These are phyloP conservation scores for Diaporthe eres DNA, from an alignment of 2,329 filamentous ascomycete species.

Conservation along the genomic window DNA sequence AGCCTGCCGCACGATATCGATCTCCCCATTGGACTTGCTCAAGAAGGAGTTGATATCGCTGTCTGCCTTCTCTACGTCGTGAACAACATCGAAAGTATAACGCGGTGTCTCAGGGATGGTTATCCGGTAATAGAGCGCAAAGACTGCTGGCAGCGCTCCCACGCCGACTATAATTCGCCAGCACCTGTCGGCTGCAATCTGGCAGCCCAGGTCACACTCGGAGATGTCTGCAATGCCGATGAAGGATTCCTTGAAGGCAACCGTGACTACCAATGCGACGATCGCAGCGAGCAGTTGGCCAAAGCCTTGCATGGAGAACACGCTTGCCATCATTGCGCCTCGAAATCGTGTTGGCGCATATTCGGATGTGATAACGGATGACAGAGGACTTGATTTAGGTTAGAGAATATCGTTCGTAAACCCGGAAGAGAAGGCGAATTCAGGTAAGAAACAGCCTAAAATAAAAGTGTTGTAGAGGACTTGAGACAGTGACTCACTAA, in stretches of 20 bases:
- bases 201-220: constrained; percentile 73
- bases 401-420: not conserved
- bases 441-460: no score
- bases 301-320: constrained; percentile 88
- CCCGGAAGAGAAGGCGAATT: no score
- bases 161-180: constrained; percentile 88
- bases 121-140: constrained; percentile 87
- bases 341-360: constrained; percentile 87
- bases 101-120: constrained; percentile 82
- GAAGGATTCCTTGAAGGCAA: constrained; percentile 71
- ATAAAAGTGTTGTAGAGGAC: no score
- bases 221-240: constrained; percentile 55
- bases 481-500: constrained; percentile 59
- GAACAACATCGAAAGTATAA: constrained; percentile 82
- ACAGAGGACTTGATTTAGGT: constrained; percentile 68
- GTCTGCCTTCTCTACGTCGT: constrained; percentile 81
- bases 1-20: constrained; percentile 63
- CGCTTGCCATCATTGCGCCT: constrained; percentile 85
- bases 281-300: constrained; percentile 82
- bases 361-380: constrained; percentile 85
- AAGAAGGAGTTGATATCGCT: constrained; percentile 76
- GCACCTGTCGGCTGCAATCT: constrained; percentile 80
- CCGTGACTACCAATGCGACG: constrained; percentile 77
- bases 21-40: constrained; percentile 62
- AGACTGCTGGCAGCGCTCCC: constrained; percentile 81